phyloP scores from a whole-genome alignment of 768 basidiomycete species.

The Galerina sulciceps region DNA sequence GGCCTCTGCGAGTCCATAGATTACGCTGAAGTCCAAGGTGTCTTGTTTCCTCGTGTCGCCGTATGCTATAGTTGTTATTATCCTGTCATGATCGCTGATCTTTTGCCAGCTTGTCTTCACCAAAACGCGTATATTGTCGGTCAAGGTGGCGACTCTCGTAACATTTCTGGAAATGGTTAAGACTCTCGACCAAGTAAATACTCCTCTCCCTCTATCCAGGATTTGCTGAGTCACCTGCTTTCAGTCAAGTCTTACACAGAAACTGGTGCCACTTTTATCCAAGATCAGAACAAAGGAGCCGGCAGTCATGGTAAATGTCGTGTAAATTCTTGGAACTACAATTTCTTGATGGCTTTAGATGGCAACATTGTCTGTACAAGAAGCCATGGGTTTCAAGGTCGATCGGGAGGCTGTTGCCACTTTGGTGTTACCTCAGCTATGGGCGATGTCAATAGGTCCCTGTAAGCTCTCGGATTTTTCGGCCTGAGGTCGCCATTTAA shows the following conservation, averaged over 20 bases:
- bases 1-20: conserved; percentile 91
- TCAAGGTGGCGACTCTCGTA: conserved; percentile 88
- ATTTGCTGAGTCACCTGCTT: background rate
- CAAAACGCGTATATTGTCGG: conserved; percentile 84
- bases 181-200: conserved; percentile 80
- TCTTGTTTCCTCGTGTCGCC: conserved; percentile 92
- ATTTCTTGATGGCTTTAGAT: conserved; percentile 49
- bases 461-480: conserved; percentile 47
- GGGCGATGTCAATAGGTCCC: conserved; percentile 98
- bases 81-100: background rate
- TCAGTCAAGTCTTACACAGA: conserved; percentile 88
- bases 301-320: conserved; percentile 76
- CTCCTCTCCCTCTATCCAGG: background rate
- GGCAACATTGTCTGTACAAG: conserved; percentile 88
- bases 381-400: conserved; percentile 94
- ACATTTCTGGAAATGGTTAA: conserved; percentile 89
- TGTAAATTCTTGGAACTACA: background rate
- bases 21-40: conserved; percentile 91
- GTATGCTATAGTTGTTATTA: conserved; percentile 46
- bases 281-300: conserved; percentile 98
- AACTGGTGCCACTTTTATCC: conserved; percentile 90
- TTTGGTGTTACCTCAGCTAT: conserved; percentile 87
- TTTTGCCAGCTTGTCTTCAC: conserved; percentile 81
- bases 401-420: conserved; percentile 93
- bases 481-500: background rate